Evolutionary conservation across 1,284 basidiomycete species (phyloP), one percentile per base, ranked within the genome.

Genomic region (Rugiboletus extremiorientalis): DNA sequence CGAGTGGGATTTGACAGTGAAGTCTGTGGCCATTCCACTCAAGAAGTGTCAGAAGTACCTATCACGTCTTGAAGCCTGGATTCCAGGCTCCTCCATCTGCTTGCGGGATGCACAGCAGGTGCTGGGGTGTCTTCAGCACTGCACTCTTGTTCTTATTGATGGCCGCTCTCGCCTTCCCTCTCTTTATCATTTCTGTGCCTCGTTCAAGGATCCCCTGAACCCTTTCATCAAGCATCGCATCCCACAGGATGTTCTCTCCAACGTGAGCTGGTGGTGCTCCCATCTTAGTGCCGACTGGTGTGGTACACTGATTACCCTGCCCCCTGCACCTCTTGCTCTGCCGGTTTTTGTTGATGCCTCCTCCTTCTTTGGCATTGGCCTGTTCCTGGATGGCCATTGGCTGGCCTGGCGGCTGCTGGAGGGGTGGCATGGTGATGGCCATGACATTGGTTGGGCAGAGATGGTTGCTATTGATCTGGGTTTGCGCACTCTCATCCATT

Each of bases 1-100:
- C 30, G 1, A 20, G 1, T 70, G 65, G 67, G 47, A 63, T n/a
- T 23, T 66, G 0, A 0, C 7, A 0, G 11, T 6, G 2, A 38
- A 38, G 22, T 38, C 37, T 1, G 6, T 38, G 6, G 12, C 12
- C n/a, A 38, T 38, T 20, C 37, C 6, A 1, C 12, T 22, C 5
- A 38, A 22, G n/a, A 38, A 38, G 8, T 6, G 10, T 0, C 11
- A 38, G 15, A 38, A 38, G 5, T 38, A 38, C 37, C 37, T 38
- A 14, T 20, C 12, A 0, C n/a, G 4, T 14, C 37, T 38, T 0
- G n/a, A n/a, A n/a, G n/a, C n/a, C n/a, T n/a, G n/a, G n/a, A n/a
- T n/a, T n/a, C n/a, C n/a, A n/a, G n/a, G n/a, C n/a, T n/a, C 37
- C 37, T 38, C n/a, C 0, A 7, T 38, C 37, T 38, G 6, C 20